These are phyloP conservation scores for Sporothrix variecibatus DNA, from an alignment of 2,329 filamentous ascomycete species.

Conservation along the genomic window DNA sequence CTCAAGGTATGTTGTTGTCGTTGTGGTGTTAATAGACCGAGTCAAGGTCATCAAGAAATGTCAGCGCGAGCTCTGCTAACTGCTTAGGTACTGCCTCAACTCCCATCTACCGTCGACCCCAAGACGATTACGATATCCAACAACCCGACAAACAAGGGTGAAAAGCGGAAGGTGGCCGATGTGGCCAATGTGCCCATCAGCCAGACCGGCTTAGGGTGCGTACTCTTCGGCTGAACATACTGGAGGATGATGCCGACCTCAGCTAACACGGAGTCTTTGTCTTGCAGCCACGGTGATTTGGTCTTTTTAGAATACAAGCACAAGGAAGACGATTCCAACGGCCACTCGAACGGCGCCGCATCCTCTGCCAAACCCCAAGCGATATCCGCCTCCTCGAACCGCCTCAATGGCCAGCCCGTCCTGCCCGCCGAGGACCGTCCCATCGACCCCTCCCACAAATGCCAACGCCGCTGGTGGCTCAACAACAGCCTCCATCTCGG, in stretches of 20 bases:
- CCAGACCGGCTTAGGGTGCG: constrained; percentile 62
- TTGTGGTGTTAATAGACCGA: no score
- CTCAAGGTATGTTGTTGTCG: constrained; percentile 46
- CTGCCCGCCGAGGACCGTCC: constrained; percentile 67
- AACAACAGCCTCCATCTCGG: constrained; percentile 35
- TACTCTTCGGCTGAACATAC: background rate
- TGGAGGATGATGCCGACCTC: background rate
- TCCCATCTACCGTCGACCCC: constrained; percentile 64
- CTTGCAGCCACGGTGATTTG: constrained; percentile 80
- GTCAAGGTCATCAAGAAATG: background rate
- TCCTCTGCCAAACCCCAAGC: constrained; percentile 38
- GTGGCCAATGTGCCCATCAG: constrained; percentile 58
- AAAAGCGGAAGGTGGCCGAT: constrained; percentile 60
- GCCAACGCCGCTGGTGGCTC: background rate
- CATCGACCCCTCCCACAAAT: constrained; percentile 54
- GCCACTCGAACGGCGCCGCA: constrained; percentile 41
- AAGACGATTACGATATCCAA: constrained; percentile 64
- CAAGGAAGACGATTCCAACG: constrained; percentile 49
- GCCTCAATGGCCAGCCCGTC: constrained; percentile 77
- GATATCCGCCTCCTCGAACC: constrained; percentile 59
- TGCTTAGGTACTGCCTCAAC: constrained; percentile 55
- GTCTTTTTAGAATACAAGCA: constrained; percentile 83
- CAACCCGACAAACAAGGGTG: constrained; percentile 54
- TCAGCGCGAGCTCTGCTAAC: constrained; percentile 27
- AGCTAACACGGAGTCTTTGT: constrained; percentile 1